Evolutionary conservation across 345 rosid genomes (phyloP), one percentile per base, ranked within the genome.

Genomic region (Tarenaya hassleriana): DNA sequence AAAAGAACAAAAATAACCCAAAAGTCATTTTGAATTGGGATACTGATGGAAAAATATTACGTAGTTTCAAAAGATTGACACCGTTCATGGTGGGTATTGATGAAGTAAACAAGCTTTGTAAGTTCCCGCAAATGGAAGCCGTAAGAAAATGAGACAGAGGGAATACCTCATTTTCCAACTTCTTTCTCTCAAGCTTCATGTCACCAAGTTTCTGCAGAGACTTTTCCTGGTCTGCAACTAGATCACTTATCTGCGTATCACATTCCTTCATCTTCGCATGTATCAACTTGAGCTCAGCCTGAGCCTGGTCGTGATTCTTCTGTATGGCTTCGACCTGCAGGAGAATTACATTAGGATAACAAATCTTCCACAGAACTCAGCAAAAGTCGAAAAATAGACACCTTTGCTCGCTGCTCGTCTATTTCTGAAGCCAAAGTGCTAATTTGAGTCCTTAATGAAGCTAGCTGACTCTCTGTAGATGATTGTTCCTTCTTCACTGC

Each of bases 111-210:
- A 2, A 2, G 29, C 29, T 24, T 2, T 24, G 5, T 24, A 24
- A 24, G 3, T 24, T 24, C 5, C 29, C 29, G 5, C 29, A 24
- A 24, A 24, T 24, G 5, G 29, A 24, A 24, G 29, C n/a, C n/a
- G 29, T 24, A 24, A 24, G 29, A 24, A 24, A 24, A 24, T 24
- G 3, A 24, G 29, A 24, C 31, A 40, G 48, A 20, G 62, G 52
- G 52, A 52, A 39, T 73, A 92, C 97, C 98, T 85, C 98, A 80
- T 92, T 92, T 69, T 92, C 98, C 72, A 92, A 55, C 79, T 72
- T 92, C 81, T 83, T 92, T 73, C 76, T 79, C 74, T 85, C 94
- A 60, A 92, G 86, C 63, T 80, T 88, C 58, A 61, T 65, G 58
- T 88, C 96, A 64, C 72, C 66, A 60, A 85, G 81, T 55, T 74